Percentiles rank a stretch among this genome's conserved stretches.
These are phyloP conservation scores for Blastocystis sp. DNA, from an alignment of 352 stramenopile species.

Conservation along the genomic window DNA sequence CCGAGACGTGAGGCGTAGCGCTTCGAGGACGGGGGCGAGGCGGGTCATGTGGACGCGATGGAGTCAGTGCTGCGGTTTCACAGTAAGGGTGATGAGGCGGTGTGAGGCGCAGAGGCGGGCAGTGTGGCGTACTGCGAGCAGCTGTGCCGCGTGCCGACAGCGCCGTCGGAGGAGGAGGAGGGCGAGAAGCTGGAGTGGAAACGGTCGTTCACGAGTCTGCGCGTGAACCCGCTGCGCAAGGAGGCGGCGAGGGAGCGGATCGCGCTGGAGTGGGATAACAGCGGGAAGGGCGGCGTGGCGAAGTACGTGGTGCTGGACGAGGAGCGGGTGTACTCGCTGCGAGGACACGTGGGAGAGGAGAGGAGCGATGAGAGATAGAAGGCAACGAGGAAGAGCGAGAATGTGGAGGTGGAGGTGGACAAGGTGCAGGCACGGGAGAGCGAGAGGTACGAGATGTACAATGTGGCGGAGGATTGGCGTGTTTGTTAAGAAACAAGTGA, in stretches of 20 bases:
- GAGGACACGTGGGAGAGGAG: background rate
- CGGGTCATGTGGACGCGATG: background rate
- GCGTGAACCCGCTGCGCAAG: background rate
- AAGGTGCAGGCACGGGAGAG: background rate
- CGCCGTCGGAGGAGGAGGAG: background rate
- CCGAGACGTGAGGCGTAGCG: background rate
- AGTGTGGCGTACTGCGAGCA: background rate
- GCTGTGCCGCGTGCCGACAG: background rate
- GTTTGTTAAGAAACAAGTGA: background rate
- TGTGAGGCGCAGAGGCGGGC: background rate
- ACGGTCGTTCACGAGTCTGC: slow-evolving; percentile 7
- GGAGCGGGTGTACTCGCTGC: slow-evolving; percentile 37
- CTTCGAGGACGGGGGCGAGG: background rate
- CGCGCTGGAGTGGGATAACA: slow-evolving; percentile 28
- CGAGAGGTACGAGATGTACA: slow-evolving; percentile 22
- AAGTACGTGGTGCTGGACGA: slow-evolving; percentile 14
- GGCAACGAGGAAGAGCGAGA: background rate
- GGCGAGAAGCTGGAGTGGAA: slow-evolving; percentile 27
- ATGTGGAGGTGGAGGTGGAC: slow-evolving; percentile 10
- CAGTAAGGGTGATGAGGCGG: background rate
- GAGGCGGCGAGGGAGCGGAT: background rate
- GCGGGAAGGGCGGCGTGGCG: background rate
- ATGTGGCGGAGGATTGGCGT: slow-evolving; percentile 2
- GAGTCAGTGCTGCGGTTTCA: background rate
- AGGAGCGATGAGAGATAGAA: slow-evolving; percentile 12